Evolutionary conservation across 2,329 filamentous ascomycete genomes (phyloP), one percentile per base, ranked within the genome.

Genomic region (Paracoccidioides lutzii): DNA sequence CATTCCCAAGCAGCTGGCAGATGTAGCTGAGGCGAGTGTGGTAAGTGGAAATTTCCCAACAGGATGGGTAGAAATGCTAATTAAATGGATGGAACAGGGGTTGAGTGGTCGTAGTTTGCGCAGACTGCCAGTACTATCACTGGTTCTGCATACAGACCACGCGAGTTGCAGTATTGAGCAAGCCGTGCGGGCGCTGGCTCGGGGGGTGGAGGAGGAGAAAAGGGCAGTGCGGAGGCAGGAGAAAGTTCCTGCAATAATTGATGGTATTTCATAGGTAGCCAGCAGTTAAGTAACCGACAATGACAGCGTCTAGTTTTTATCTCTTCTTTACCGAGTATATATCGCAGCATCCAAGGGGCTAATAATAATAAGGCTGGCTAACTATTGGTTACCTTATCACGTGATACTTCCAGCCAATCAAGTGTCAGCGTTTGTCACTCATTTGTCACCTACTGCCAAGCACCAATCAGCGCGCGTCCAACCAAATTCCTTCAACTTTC

Each of bases 101-200:
- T 62, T 75, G 4, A 76, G 73, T 58, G 74, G 72, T 2, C 66
- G 74, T 28, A 71, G 66, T 1, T 62, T 76, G 32, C 65, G 72
- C 30, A 65, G 72, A 32, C 59, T 76, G 14, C 73, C 74, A 1
- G 67, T 70, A 5, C 57, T 74, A 15, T 70, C 72, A 4, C 59
- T 76, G 35, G 71, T 73, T 0, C 67, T 71, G 62, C 68, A 73
- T 59, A 70, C 67, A 4, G 67, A 64, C 59, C 60, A 61, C 32
- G 64, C 64, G 3, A 60, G 57, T n/a, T 70, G 71, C 54, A 63
- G 62, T 9, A 60, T 75, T 28, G 60, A 68, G 12, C 66, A 71
- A 41, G 73, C 72, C 2, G 58, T 76, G 10, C 58, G 61, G 8
- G 74, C 72, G 8, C 59, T 76, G 44, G 61, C 63, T 44, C 64